A percentile compares a stretch with the other conserved stretches of the same genome.
phyloP scores from a whole-genome alignment of 257 asterid species.

The Plantago elongata region DNA sequence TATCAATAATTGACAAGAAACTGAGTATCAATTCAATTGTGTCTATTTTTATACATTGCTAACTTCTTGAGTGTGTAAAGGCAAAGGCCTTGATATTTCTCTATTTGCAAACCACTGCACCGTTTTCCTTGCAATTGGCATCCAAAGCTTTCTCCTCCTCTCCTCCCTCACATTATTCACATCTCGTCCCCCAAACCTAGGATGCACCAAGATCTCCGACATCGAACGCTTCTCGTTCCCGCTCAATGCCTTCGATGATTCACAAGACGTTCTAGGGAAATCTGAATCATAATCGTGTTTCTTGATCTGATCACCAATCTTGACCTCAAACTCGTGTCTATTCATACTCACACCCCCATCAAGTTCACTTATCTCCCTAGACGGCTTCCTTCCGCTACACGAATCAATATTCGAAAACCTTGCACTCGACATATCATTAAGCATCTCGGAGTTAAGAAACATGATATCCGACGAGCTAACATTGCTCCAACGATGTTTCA shows the following conservation, averaged over 20 bases:
- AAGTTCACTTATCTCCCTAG: slow-evolving; percentile 6
- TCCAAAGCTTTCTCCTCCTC: slow-evolving; percentile 52
- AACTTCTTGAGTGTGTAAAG: slow-evolving; percentile 22
- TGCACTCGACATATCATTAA: slow-evolving; percentile 34
- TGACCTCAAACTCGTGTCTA: slow-evolving; percentile 29
- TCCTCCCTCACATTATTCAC: slow-evolving; percentile 37
- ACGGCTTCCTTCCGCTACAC: slow-evolving; percentile 1
- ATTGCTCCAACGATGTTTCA: slow-evolving; percentile 61
- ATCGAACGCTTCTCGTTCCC: slow-evolving; percentile 46
- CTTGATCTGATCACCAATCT: slow-evolving; percentile 20
- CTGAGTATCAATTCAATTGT: neutral
- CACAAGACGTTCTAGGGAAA: slow-evolving; percentile 6
- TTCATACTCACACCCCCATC: slow-evolving; percentile 21
- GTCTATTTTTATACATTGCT: neutral
- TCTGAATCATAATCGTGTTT: slow-evolving; percentile 2
- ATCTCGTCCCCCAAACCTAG: slow-evolving; percentile 38
- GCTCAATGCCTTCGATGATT: slow-evolving; percentile 18
- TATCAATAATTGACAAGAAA: neutral
- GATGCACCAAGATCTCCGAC: slow-evolving; percentile 64
- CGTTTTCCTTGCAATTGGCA: slow-evolving; percentile 82
- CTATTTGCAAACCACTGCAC: slow-evolving; percentile 73
- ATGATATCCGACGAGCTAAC: slow-evolving; percentile 56
- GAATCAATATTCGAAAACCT: slow-evolving; percentile 27
- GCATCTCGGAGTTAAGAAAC: slow-evolving; percentile 51
- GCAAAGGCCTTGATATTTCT: slow-evolving; percentile 27